Evolutionary conservation across 345 rosid species (phyloP), one percentile per base, ranked within the genome.

Genomic region (Excoecaria agallocha): DNA sequence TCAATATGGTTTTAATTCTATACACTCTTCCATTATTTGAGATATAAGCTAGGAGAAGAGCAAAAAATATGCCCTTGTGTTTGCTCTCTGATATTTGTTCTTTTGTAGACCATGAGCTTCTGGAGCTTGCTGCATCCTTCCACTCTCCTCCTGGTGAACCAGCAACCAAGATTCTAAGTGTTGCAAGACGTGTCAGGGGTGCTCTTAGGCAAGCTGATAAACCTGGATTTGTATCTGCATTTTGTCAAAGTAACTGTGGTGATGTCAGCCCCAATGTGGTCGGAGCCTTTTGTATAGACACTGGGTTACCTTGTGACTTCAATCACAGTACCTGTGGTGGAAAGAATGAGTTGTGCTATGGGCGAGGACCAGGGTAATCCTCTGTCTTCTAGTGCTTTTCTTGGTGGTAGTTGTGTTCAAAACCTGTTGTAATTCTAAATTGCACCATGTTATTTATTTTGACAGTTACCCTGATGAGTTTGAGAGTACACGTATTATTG

Each of bases 251-350:
- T 37, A 95, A 91, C 82, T 95, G 99, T 81, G 99, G 99, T 63
- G 98, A 95, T 84, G 97, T 95, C 79, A 95, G 96, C 81, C 99
- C 99, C 70, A 95, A 95, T 78, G 92, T 93, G 77, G 98, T 91
- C 45, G 96, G 99, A 79, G 91, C 97, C 73, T 95, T 93, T 83
- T 95, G 99, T 77, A 76, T 59, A 22, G 97, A 95, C 88, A 86
- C 92, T 73, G 99, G 93, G 35, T 87, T 90, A 74, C 92, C 97
- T 75, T 95, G 98, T 93, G 99, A 95, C 70, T 95, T 95, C 86
- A 90, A 95, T 81, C 98, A 93, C 82, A 93, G 99, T 82, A 95
- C 99, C 66, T 93, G 99, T 46, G 86, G 96, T 76, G 97, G 99
- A 62, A 93, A 88, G 87, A 95, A 93, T 49, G 96, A 95, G 80